These are phyloP conservation scores for Boechera stricta DNA, from an alignment of 345 rosid genomes.

Conservation along the genomic window DNA sequence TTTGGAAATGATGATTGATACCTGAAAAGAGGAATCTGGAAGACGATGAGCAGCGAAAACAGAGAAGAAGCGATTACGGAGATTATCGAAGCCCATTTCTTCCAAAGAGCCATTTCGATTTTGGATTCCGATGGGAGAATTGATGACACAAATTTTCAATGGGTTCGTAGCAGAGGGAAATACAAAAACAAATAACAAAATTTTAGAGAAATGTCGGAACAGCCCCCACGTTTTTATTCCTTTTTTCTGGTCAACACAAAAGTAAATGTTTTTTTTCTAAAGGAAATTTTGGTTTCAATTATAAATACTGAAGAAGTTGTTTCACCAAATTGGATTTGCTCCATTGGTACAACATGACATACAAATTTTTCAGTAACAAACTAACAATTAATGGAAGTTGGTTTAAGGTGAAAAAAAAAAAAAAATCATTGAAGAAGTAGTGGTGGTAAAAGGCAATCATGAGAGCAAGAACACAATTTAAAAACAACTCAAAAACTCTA, in stretches of 20 bases:
- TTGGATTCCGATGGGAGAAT: background rate
- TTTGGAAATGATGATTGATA: constrained; percentile 36
- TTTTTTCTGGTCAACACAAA: background rate
- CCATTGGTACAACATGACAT: no score
- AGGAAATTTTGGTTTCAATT: background rate
- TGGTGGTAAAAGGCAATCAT: background rate
- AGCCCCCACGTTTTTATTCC: background rate
- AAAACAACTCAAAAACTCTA: background rate
- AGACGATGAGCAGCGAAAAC: constrained; percentile 59
- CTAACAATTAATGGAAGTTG: no score
- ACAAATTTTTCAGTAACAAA: no score
- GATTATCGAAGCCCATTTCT: constrained; percentile 62
- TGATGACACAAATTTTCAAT: constrained; percentile 7
- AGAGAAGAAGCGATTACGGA: constrained; percentile 57
- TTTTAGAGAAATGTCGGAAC: background rate
- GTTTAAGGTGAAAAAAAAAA: no score
- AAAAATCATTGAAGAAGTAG: background rate
- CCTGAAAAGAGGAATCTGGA: constrained; percentile 94
- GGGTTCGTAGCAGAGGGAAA: constrained; percentile 33
- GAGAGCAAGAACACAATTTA: background rate
- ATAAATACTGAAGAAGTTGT: background rate
- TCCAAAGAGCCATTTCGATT: constrained; percentile 55
- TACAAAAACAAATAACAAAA: background rate
- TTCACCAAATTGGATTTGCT: no score
- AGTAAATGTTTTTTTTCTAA: background rate